These are phyloP conservation scores for Diutina rugosa DNA, from an alignment of 1,139 yeast genomes.

Conservation along the genomic window DNA sequence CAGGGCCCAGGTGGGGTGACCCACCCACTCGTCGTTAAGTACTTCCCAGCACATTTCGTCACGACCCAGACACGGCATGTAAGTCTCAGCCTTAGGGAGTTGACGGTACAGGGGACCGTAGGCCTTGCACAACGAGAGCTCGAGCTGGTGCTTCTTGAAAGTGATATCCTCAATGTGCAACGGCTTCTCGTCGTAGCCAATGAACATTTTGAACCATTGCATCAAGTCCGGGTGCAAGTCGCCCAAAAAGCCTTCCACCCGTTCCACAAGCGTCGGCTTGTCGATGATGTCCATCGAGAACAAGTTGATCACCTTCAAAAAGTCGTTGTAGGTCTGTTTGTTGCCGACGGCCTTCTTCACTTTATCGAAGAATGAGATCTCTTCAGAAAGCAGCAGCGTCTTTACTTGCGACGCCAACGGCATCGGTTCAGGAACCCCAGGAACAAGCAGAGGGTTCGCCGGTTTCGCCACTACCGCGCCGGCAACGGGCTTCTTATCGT, in stretches of 20 bases:
- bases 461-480: constrained; percentile 4
- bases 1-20: constrained; percentile 99
- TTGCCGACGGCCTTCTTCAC: constrained; percentile 85
- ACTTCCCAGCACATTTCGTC: constrained; percentile 99
- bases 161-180: constrained; percentile 77
- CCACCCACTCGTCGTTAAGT: constrained; percentile 97
- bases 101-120: constrained; percentile 91
- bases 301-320: constrained; percentile 72
- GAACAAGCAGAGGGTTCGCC: constrained; percentile 55
- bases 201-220: constrained; percentile 86
- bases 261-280: constrained; percentile 65
- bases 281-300: constrained; percentile 87
- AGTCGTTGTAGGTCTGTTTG: constrained; percentile 84
- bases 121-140: constrained; percentile 73
- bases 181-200: constrained; percentile 72
- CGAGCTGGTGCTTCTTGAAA: constrained; percentile 82
- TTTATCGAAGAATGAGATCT: constrained; percentile 80
- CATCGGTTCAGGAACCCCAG: constrained; percentile 79
- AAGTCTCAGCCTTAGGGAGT: constrained; percentile 87
- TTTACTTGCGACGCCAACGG: constrained; percentile 45
- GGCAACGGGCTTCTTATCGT: constrained; percentile 3
- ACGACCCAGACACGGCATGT: constrained; percentile 96
- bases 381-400: constrained; percentile 61
- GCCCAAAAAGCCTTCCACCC: constrained; percentile 79
- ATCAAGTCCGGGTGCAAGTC: constrained; percentile 61